Base-by-base conservation (phyloP, 352 stramenopile species). In the Pythium aquatile region DNA sequence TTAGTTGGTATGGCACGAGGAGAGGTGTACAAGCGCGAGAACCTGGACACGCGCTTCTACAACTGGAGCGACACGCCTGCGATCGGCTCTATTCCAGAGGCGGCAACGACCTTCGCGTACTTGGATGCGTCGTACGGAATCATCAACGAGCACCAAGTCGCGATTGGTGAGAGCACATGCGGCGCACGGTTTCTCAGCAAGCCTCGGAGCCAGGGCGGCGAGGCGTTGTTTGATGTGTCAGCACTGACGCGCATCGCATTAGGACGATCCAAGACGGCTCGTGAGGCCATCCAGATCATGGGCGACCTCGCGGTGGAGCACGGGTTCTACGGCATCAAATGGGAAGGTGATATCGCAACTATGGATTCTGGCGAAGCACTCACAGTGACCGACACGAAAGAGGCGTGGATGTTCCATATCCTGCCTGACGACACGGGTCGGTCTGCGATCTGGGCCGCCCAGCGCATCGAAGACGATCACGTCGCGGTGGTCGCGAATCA, bases 331-430 rank as follows among this genome's bases (percentile, higher is more conserved):
- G 93, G 92, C 47, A 91, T 84, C 48, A 74, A 80, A 39, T 97
- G 85, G 85, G 88, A 97, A 67, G 77, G 77, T 7, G 66, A 79
- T 0, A 58, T 49, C 47, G 72, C 81, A 28, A 82, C 81, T 55
- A 76, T 80, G 55, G 90, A 97, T 61, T 90, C 81, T 32, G 91
- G 86, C 11, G 95, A 98, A 75, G 86, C 87, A 29, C 81, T 98
- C 20, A 96, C 82, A 1, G 88, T 98, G 13, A 91, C 81, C 2
- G 96, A 99, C 73, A 75, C 85, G 3, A 79, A 80, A 20, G 93
- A 98, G 61, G 91, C 82, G 33, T 99, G 94, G 94, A 88, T 99
- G 53, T 98, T 99, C 72, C 96, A 99, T 72, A 97, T 98, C 49
- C 61, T 98, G 37, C 88, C 94, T 0, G 94, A 98, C 65, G 91